Evolutionary conservation across 208 protist species (phyloP), one percentile per base, ranked within the genome.

Genomic region (Leishmania mexicana): DNA sequence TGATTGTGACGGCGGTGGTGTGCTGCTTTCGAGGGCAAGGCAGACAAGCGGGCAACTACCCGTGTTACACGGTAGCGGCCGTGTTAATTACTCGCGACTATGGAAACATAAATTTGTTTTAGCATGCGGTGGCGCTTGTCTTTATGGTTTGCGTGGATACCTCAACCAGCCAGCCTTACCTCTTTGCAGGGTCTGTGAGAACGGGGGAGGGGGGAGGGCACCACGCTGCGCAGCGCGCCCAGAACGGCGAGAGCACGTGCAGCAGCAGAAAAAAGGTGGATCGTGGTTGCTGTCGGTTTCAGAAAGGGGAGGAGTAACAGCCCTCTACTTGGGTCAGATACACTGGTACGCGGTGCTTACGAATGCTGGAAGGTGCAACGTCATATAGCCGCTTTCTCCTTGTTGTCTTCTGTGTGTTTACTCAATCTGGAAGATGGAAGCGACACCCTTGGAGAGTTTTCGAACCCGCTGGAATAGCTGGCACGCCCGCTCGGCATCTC

Each of bases 381-480:
- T 17, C n/a, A 15, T 64, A 31, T 10, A 10, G 28, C 7, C 19
- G 62, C 15, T 35, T 17, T 31, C n/a, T 31, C n/a, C 7, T 28
- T 68, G 4, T 3, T 68, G 1, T 38, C 31, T 24, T 31, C 31
- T 11, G 28, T 31, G 19, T 0, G 2, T 19, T 88, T 86, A 96
- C 64, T 90, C 87, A n/a, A 97, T 84, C 65, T 96, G 92, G 76
- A 94, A 98, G 8, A 98, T 83, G 45, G 87, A 89, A 28, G 93
- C 95, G 0, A 98, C 92, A 10, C 90, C 95, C 24, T 83, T 87
- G 0, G 93, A 97, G 21, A 98, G 77, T 45, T 92, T 92, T 8
- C 87, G 71, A 4, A 98, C 90, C 6, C 85, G 81, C 84, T 92
- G 92, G 75, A 98, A 96, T 51, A 97, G 78, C 51, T 93, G 81